Conservation (phyloP, 2,329 filamentous ascomycete species). For the Colletotrichum sp. region DNA sequence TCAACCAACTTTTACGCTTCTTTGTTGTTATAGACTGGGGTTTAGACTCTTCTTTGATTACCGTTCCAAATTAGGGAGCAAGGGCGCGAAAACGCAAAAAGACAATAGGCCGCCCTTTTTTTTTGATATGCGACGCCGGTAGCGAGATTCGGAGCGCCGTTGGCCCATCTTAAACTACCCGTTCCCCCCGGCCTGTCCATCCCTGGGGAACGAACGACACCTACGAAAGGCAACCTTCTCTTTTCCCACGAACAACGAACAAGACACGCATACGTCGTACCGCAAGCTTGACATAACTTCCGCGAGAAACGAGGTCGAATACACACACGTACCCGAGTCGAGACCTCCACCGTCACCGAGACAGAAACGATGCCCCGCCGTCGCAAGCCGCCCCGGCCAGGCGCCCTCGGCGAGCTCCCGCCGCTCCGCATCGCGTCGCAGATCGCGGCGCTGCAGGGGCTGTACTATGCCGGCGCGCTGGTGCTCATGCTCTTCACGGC, state of each 20-base stretch:
- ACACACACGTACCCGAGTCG: not conserved
- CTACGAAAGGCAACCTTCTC: not conserved
- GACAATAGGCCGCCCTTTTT: not conserved
- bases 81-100: not conserved
- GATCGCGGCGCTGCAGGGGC: conserved; percentile 60
- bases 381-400: conserved; percentile 62
- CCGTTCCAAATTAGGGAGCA: not conserved
- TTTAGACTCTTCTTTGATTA: not conserved
- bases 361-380: conserved; percentile 54
- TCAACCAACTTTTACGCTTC: not conserved
- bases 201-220: not conserved
- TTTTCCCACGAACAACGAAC: not conserved
- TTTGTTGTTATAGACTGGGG: not conserved
- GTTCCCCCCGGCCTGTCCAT: not conserved
- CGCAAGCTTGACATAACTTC: not conserved
- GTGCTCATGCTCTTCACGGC: conserved; percentile 63
- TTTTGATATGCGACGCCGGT: conserved; percentile 11
- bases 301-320: not conserved
- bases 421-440: conserved; percentile 65
- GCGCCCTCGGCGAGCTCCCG: conserved; percentile 65
- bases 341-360: not conserved
- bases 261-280: not conserved
- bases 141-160: conserved; percentile 11
- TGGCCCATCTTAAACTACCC: not conserved
- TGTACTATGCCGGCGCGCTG: conserved; percentile 59